Conservation (phyloP, 2,329 filamentous ascomycete species). For the Aureobasidium vineae region DNA sequence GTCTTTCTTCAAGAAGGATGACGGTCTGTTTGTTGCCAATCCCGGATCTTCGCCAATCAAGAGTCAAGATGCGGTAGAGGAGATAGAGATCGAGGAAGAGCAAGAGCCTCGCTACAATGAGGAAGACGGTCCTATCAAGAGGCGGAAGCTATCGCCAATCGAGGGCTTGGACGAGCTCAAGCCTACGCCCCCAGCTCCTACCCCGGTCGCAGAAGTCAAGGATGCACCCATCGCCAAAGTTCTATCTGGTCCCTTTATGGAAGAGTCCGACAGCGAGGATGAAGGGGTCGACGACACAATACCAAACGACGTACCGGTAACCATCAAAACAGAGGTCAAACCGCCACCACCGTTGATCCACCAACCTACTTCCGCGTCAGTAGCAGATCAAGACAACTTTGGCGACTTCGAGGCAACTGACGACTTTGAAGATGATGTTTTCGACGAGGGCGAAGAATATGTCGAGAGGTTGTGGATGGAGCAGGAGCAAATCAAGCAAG, state of each 20-base stretch:
- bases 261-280: conserved; percentile 65
- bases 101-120: conserved; percentile 46
- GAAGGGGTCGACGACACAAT: conserved; percentile 31
- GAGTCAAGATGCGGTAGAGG: conserved; percentile 28
- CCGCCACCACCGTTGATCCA: conserved; percentile 10
- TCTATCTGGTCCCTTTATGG: conserved; percentile 62
- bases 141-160: conserved; percentile 37
- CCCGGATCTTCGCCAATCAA: neutral
- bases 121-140: conserved; percentile 44
- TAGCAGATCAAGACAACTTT: conserved; percentile 48
- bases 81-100: conserved; percentile 30
- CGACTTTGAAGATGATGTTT: conserved; percentile 61
- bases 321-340: conserved; percentile 8
- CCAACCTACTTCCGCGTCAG: conserved; percentile 22
- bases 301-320: neutral
- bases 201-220: neutral
- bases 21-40: conserved; percentile 42
- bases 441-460: conserved; percentile 54
- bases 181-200: conserved; percentile 39
- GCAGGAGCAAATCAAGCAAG: conserved; percentile 58
- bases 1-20: conserved; percentile 55
- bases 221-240: neutral
- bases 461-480: conserved; percentile 65
- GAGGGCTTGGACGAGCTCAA: conserved; percentile 36
- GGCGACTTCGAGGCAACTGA: conserved; percentile 53